Evolutionary conservation across 2,329 filamentous ascomycete species (phyloP), one percentile per base, ranked within the genome.

Genomic region (Fusarium miscanthi): DNA sequence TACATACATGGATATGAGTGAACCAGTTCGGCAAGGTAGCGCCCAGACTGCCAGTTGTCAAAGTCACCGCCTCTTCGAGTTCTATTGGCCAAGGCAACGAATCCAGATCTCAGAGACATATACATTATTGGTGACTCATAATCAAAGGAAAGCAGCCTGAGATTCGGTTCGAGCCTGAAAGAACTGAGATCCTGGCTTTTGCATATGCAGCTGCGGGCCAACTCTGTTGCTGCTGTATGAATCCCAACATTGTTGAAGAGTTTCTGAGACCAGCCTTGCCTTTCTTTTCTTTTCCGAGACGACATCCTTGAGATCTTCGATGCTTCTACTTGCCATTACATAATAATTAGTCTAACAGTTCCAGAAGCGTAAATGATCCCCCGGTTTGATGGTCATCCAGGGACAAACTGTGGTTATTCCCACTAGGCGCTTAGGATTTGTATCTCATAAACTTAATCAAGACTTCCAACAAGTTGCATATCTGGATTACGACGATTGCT

Each of bases 11-110:
- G 53, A 51, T 25, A 43, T 63, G 43, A 21, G 48, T 38, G 70
- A 71, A 73, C 62, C 38, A 37, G 60, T 70, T 66, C 66, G 48
- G 58, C 62, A 54, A 35, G 48, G 61, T 54, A 25, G 62, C 57
- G 69, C 62, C 69, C 69, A 68, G 68, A 71, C 68, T 70, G 70
- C 66, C 70, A 73, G 66, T 57, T 73, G 70, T 68, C 70, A 68
- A 71, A 71, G 57, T 61, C 62, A 67, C 49, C 54, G 61, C 61
- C 56, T 66, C 60, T 66, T 46, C 25, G 42, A 30, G 30, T 63
- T 46, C 35, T 37, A 73, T 74, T 73, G 70, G 70, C 37, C 70
- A 59, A 38, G 49, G 45, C 40, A 42, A 35, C 37, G 31, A 51
- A 54, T 46, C 30, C 45, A 59, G 54, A 53, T 60, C 43, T 59